phyloP scores from a whole-genome alignment of 768 basidiomycete genomes.

The Tulasnella sp. region DNA sequence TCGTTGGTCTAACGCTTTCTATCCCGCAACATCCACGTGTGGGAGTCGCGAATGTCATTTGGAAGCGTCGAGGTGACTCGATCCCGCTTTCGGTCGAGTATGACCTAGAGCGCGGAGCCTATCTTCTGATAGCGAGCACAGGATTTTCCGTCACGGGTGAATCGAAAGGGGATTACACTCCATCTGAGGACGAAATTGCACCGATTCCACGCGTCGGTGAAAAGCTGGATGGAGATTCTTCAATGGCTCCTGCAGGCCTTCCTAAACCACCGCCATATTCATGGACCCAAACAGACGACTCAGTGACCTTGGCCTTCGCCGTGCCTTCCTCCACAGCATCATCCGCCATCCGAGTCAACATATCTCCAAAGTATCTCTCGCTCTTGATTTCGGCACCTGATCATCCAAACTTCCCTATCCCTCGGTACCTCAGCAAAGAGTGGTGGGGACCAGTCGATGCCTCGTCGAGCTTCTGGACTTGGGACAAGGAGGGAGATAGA shows the following conservation, averaged over 20 bases:
- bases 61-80: slow-evolving; percentile 7
- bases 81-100: neutral
- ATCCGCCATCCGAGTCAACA: slow-evolving; percentile 50
- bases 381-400: slow-evolving; percentile 33
- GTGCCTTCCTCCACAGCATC: slow-evolving; percentile 61
- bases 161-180: slow-evolving; percentile 34
- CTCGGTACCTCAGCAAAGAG: slow-evolving; percentile 46
- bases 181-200: slow-evolving; percentile 51
- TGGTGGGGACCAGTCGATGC: slow-evolving; percentile 76
- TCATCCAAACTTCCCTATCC: slow-evolving; percentile 30
- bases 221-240: slow-evolving; percentile 33
- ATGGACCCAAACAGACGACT: slow-evolving; percentile 82
- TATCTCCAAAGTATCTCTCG: slow-evolving; percentile 54
- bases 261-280: slow-evolving; percentile 68
- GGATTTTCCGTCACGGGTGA: neutral
- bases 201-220: slow-evolving; percentile 57
- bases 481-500: slow-evolving; percentile 65
- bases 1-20: neutral
- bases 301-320: slow-evolving; percentile 72
- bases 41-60: neutral
- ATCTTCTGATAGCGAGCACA: slow-evolving; percentile 8
- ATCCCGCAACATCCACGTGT: neutral
- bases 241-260: slow-evolving; percentile 23
- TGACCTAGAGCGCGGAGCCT: neutral
- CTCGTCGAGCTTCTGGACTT: slow-evolving; percentile 84